Evolutionary conservation across 2,329 filamentous ascomycete species (phyloP).

Genomic region (Mycosphaerella sp.): DNA sequence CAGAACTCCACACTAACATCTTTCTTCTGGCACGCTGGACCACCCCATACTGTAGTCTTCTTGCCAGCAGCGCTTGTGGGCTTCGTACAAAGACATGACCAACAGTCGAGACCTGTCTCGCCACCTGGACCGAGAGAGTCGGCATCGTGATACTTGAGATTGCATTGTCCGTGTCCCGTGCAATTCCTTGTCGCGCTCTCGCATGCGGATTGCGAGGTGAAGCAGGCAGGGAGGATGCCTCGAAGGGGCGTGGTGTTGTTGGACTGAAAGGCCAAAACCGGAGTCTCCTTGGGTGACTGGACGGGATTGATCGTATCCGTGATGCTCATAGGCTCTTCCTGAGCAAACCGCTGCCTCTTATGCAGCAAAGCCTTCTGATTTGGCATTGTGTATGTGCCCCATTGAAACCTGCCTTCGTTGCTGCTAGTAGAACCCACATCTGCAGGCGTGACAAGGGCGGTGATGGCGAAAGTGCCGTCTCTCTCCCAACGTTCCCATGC

Average conservation of each 20-base stretch:
- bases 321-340: slow-evolving; percentile 21
- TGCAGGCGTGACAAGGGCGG: slow-evolving; percentile 22
- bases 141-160: slow-evolving; percentile 54
- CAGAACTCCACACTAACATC: slow-evolving; percentile 87
- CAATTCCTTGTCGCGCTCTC: slow-evolving; percentile 66
- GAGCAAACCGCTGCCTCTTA: slow-evolving; percentile 22
- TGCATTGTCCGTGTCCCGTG: slow-evolving; percentile 73
- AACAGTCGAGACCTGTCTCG: slow-evolving; percentile 54
- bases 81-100: slow-evolving; percentile 66
- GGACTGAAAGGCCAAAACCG: slow-evolving; percentile 32
- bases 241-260: slow-evolving; percentile 38
- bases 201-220: slow-evolving; percentile 64
- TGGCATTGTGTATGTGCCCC: slow-evolving; percentile 33
- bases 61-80: slow-evolving; percentile 50
- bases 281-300: slow-evolving; percentile 24
- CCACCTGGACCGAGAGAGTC: slow-evolving; percentile 33
- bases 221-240: slow-evolving; percentile 65
- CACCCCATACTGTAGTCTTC: slow-evolving; percentile 72
- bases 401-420: slow-evolving; percentile 22
- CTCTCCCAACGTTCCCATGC: slow-evolving; percentile 15
- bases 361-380: slow-evolving; percentile 20
- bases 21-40: slow-evolving; percentile 80
- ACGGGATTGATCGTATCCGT: slow-evolving; percentile 22
- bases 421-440: slow-evolving; percentile 13
- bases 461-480: slow-evolving; percentile 20